Evolutionary conservation across 2,329 filamentous ascomycete genomes (phyloP).

Genomic region (Colletotrichum tanaceti): DNA sequence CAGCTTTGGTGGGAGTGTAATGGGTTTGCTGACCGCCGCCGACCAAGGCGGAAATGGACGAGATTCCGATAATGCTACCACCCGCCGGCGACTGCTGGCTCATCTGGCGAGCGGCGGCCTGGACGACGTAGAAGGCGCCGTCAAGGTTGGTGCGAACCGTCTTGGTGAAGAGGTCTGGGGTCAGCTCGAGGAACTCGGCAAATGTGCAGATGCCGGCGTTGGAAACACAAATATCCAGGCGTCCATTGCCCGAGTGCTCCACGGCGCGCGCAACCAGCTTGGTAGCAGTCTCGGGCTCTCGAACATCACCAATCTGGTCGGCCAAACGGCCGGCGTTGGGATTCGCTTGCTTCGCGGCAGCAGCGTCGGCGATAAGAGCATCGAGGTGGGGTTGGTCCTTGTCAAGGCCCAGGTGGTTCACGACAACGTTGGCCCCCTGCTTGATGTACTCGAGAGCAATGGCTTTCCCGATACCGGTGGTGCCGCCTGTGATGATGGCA

Average conservation of each 20-base stretch:
- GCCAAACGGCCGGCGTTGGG: constrained; percentile 68
- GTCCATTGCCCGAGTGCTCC: constrained; percentile 63
- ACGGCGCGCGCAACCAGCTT: constrained; percentile 76
- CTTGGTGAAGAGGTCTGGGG: constrained; percentile 74
- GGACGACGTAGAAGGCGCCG: constrained; percentile 88
- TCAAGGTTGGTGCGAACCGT: constrained; percentile 86
- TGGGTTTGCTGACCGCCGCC: constrained; percentile 84
- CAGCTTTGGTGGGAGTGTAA: constrained; percentile 91
- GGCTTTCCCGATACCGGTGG: constrained; percentile 87
- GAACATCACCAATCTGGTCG: constrained; percentile 81
- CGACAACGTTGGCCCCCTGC: constrained; percentile 81
- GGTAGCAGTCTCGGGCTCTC: constrained; percentile 76
- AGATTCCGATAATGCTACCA: constrained; percentile 83
- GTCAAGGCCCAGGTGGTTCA: constrained; percentile 79
- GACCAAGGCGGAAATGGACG: constrained; percentile 79
- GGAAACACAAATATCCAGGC: constrained; percentile 83
- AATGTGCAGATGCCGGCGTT: constrained; percentile 93
- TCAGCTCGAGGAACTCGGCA: constrained; percentile 83
- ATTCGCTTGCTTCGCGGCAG: constrained; percentile 56
- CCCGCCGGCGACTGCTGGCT: constrained; percentile 72
- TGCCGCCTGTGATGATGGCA: constrained; percentile 87
- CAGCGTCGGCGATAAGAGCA: constrained; percentile 64
- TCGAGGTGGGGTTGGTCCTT: constrained; percentile 63
- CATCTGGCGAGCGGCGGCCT: constrained; percentile 89
- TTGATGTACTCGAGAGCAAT: constrained; percentile 83